Percentiles rank a stretch among this genome's conserved stretches.
Evolutionary conservation across 2,329 filamentous ascomycete genomes (phyloP).

Genomic region (Talaromyces sp.): DNA sequence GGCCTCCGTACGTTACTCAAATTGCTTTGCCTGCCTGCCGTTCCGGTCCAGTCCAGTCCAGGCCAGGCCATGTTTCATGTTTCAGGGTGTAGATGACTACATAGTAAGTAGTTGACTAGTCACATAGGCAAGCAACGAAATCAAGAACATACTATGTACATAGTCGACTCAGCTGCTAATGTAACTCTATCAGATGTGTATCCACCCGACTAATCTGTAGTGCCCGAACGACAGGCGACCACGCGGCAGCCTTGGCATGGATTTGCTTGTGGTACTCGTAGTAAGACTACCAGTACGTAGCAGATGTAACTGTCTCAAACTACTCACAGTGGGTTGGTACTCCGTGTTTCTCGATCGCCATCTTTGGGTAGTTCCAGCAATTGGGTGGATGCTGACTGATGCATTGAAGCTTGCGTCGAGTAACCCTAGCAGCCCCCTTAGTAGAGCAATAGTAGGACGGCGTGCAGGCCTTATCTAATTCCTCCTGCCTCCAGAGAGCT

Average conservation of each 20-base stretch:
- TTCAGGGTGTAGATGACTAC: not conserved
- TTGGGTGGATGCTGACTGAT: not conserved
- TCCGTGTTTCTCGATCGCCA: not conserved
- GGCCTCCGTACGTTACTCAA: too few relatives aligned
- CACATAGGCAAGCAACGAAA: not conserved
- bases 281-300: not conserved
- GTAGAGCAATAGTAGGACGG: not conserved
- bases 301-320: constrained; percentile 16
- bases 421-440: not conserved
- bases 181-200: constrained; percentile 1
- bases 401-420: not conserved
- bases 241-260: constrained; percentile 4
- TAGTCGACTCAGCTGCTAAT: not conserved
- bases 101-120: not conserved
- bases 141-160: not conserved
- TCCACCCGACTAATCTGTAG: not conserved
- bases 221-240: not conserved
- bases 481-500: not conserved
- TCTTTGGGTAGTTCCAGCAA: not conserved
- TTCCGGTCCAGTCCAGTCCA: not conserved
- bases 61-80: not conserved
- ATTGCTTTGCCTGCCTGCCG: too few relatives aligned
- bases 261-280: not conserved
- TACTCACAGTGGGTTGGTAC: too few relatives aligned
- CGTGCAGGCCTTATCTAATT: not conserved